Base-by-base conservation (phyloP, 345 rosid species). In the Eucalyptus decipiens region DNA sequence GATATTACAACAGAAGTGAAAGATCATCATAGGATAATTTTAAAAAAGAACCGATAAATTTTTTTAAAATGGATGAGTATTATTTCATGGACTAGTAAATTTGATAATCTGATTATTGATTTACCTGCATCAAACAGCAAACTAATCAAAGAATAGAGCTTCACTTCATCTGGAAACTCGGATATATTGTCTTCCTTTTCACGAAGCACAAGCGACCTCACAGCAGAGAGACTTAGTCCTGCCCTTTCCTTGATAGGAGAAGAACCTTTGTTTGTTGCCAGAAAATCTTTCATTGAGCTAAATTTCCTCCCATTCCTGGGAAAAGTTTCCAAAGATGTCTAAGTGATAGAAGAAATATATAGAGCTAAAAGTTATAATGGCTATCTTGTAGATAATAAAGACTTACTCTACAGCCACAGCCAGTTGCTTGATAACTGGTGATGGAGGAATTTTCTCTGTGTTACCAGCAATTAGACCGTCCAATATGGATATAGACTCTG, bases 151-250 rank as follows among this genome's bases (percentile, higher is more conserved):
- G 93, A 93, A 86, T 89, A 60, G 90, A 96, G 93, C 90, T 93
- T 95, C 86, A 95, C 98, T 89, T 97, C 95, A 88, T 95, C 95
- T 89, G 93, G 96, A 91, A 92, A 93, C 90, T 93, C 94, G 52
- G 95, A 93, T 42, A 92, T 89, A 85, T 95, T 97, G 86, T 95
- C 98, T 89, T 96, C 99, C 92, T 95, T 98, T 89, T 97, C 99
- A 91, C 98, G 97, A 92, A 94, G 96, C 90, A 98, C 98, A 87
- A 98, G 92, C 34, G 96, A 97, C 94, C 93, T 98, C 91, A 98
- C 95, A 11, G 96, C 99, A 87, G 97, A 96, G 88, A 98, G 95
- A 92, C 96, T 96, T 94, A 97, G 92, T 91, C 96, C 96, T 45
- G 97, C 92, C 89, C 96, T 95, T 90, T 98, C 99, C 94, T 90